Conservation (phyloP, 257 asterid genomes). For the Nicotiana tomentosiformis region DNA sequence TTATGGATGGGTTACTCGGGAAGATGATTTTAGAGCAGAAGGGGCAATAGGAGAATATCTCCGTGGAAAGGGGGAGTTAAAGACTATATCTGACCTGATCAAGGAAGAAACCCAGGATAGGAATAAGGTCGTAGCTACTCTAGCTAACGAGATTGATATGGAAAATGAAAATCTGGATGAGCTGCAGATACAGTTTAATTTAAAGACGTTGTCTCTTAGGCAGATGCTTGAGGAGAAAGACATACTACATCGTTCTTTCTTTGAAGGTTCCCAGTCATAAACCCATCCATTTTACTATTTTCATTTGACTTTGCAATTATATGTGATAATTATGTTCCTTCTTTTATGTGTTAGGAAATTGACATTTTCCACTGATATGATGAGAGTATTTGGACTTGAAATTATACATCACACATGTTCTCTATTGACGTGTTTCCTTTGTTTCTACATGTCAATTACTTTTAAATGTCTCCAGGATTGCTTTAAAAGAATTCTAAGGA, state of each 20-base stretch:
- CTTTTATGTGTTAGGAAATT: not conserved
- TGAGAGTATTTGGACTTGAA: not conserved
- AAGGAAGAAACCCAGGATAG: conserved; percentile 38
- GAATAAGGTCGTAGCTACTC: conserved; percentile 40
- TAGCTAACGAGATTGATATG: conserved; percentile 61
- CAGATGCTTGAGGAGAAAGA: conserved; percentile 88
- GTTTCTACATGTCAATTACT: not conserved
- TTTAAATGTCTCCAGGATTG: not conserved
- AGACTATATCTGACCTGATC: conserved; percentile 38
- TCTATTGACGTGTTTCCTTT: not conserved
- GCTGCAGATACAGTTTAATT: conserved; percentile 47
- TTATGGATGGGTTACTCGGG: conserved; percentile 64
- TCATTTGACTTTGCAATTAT: not conserved
- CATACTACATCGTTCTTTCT: conserved; percentile 54
- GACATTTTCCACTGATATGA: not conserved
- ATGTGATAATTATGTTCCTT: not conserved
- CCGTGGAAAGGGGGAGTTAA: conserved; percentile 34
- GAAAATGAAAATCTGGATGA: conserved; percentile 58
- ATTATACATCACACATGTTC: not conserved
- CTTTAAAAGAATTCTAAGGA: not conserved
- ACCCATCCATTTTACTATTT: not conserved
- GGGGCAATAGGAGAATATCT: conserved; percentile 57
- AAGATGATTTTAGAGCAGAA: conserved; percentile 43
- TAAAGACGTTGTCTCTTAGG: conserved; percentile 54
- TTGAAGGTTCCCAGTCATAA: conserved; percentile 46